Conservation (phyloP, 768 basidiomycete species). For the Tylopilus cervinicoccineus region DNA sequence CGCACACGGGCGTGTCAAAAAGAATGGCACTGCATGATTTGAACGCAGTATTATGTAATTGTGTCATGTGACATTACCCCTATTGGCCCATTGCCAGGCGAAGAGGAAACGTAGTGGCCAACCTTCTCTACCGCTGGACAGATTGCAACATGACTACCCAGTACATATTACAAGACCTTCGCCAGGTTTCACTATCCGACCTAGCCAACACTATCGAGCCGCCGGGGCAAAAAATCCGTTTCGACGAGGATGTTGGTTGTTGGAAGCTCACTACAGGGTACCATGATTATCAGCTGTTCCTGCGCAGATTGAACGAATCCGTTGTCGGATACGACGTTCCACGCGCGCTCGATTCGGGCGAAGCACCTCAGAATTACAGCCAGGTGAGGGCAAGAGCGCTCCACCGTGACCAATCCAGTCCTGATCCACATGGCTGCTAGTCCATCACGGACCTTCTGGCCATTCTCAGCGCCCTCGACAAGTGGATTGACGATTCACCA, state of each 20-base stretch:
- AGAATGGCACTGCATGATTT: background rate
- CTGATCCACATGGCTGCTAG: conserved; percentile 30
- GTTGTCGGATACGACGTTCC: conserved; percentile 66
- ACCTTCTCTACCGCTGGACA: no score
- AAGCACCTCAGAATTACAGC: conserved; percentile 1
- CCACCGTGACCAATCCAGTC: background rate
- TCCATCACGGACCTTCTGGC: conserved; percentile 43
- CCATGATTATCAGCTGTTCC: conserved; percentile 67
- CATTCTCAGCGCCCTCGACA: conserved; percentile 62
- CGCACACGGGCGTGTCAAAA: conserved; percentile 6
- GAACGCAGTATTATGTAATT: conserved; percentile 27
- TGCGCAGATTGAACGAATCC: conserved; percentile 71
- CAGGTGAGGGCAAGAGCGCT: conserved; percentile 16
- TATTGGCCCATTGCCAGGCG: background rate
- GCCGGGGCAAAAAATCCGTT: conserved; percentile 57
- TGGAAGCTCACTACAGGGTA: conserved; percentile 76
- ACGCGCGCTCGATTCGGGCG: conserved; percentile 15
- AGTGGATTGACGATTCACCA: conserved; percentile 82
- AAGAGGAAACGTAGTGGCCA: background rate
- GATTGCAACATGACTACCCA: conserved; percentile 12
- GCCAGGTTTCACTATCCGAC: conserved; percentile 28
- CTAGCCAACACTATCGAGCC: conserved; percentile 11
- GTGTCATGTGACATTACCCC: conserved; percentile 16
- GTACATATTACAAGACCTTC: conserved; percentile 24
- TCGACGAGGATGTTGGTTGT: conserved; percentile 66